Conservation (phyloP, 2,329 filamentous ascomycete genomes). For the Colletotrichum brevisporum region DNA sequence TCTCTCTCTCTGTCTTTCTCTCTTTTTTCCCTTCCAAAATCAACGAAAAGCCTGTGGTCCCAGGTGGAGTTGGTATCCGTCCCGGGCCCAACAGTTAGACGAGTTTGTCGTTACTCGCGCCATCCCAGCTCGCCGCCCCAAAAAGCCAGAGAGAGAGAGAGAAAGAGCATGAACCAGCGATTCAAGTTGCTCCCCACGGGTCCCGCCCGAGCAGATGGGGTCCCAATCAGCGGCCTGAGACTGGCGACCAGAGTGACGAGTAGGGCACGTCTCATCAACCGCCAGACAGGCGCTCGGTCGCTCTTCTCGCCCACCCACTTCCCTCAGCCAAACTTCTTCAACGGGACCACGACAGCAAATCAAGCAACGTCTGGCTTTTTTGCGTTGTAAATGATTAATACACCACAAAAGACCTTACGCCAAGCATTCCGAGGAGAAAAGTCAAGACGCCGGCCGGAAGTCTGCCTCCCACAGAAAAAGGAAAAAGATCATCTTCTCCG, state of each 20-base stretch:
- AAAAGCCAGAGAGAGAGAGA: too few relatives aligned
- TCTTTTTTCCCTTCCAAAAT: background rate
- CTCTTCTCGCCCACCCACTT: too few relatives aligned
- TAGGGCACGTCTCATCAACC: conserved; percentile 42
- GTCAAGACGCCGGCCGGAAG: background rate
- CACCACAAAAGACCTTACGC: background rate
- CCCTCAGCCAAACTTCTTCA: conserved; percentile 30
- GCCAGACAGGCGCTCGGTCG: conserved; percentile 33
- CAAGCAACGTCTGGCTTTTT: too few relatives aligned
- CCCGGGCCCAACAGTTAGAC: too few relatives aligned
- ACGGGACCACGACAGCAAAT: conserved; percentile 31
- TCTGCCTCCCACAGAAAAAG: too few relatives aligned
- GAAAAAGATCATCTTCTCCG: background rate
- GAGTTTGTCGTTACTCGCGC: background rate
- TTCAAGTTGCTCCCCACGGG: conserved; percentile 23
- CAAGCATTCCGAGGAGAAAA: background rate
- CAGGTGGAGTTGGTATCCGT: too few relatives aligned
- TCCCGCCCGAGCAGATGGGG: too few relatives aligned
- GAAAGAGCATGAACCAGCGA: conserved; percentile 37
- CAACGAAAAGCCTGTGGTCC: background rate
- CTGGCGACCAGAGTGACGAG: conserved; percentile 34
- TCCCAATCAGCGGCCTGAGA: conserved; percentile 41
- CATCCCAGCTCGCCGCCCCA: background rate
- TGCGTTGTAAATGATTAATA: too few relatives aligned
- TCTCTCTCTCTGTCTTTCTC: background rate